Evolutionary conservation across 2,329 filamentous ascomycete species (phyloP), one percentile per base, ranked within the genome.

Genomic region (Claviceps humidiphila): DNA sequence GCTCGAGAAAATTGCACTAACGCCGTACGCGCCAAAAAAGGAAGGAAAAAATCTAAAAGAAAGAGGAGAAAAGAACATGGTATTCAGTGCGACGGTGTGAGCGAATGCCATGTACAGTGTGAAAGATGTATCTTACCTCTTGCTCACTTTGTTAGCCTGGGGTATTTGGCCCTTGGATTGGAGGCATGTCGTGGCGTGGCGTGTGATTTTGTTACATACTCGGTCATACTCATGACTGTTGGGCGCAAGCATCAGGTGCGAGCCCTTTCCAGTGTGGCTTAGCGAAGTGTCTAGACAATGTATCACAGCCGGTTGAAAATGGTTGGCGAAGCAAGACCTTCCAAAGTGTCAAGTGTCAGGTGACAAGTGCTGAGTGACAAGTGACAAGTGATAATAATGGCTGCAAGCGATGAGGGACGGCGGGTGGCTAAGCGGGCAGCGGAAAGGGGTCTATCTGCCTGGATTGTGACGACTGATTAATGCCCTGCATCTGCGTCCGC

Each of bases 211-310:
- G 9, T 26, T 22, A 43, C 17, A 20, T 20, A 20, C 11, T 34
- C n/a, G 24, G 39, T 24, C 39, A 37, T 34, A 20, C 9, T 26
- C 17, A 17, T 24, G 39, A 30, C 9, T 5, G 2, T 39, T 22
- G 24, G 24, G 24, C 24, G 8, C 13, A 34, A 22, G 37, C 22
- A 48, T 24, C 30, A 11, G 34, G 34, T 16, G 47, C 17, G 22
- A 48, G 41, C 30, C 46, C 26, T 20, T 41, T 39, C 48, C 44
- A 51, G 41, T 38, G 46, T 51, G 49, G 53, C 51, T 49, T 54
- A 52, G 50, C 52, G 49, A 57, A 53, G 49, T 53, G 54, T 54
- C 44, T 54, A 55, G 54, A 57, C 49, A 53, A 39, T 42, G 47
- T 11, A 49, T 42, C n/a, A 22, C 41, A 41, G 39, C 39, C 16